Evolutionary conservation across 2,329 filamentous ascomycete species (phyloP).

Genomic region (Alternaria tenuissima): DNA sequence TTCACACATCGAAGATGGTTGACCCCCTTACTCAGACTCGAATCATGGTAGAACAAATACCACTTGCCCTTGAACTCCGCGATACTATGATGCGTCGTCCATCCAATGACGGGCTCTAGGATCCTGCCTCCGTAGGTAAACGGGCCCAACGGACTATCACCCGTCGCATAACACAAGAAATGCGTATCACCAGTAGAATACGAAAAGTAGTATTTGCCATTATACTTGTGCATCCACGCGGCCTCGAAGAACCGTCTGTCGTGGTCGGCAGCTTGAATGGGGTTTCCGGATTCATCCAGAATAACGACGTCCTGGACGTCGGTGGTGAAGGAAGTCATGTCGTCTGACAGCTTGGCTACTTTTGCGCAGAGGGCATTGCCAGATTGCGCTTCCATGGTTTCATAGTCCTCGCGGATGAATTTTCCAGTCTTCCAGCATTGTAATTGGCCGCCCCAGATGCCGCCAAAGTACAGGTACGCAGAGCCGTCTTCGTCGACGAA

Average conservation of each 20-base stretch:
- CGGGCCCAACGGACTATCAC: conserved; percentile 71
- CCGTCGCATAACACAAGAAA: conserved; percentile 73
- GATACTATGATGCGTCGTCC: conserved; percentile 84
- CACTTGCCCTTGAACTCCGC: conserved; percentile 75
- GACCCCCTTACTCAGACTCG: conserved; percentile 71
- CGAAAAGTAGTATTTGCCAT: conserved; percentile 75
- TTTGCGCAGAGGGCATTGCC: conserved; percentile 69
- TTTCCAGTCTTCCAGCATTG: conserved; percentile 73
- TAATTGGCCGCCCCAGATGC: conserved; percentile 81
- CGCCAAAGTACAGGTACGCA: conserved; percentile 78
- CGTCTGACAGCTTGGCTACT: conserved; percentile 68
- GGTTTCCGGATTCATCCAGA: conserved; percentile 66
- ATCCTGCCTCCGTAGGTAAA: conserved; percentile 77
- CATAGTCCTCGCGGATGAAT: conserved; percentile 60
- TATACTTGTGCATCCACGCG: conserved; percentile 79
- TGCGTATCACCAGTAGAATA: conserved; percentile 83
- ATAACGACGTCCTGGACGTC: conserved; percentile 69
- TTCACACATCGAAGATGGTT: conserved; percentile 78
- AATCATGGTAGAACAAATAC: conserved; percentile 81
- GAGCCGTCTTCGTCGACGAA: conserved; percentile 75
- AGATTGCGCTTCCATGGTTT: conserved; percentile 38
- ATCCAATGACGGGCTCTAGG: conserved; percentile 78
- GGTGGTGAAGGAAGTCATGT: conserved; percentile 70
- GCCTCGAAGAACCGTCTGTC: conserved; percentile 81
- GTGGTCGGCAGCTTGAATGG: conserved; percentile 72